Evolutionary conservation across 2,329 filamentous ascomycete species (phyloP).

Genomic region (Penicillium sp.): DNA sequence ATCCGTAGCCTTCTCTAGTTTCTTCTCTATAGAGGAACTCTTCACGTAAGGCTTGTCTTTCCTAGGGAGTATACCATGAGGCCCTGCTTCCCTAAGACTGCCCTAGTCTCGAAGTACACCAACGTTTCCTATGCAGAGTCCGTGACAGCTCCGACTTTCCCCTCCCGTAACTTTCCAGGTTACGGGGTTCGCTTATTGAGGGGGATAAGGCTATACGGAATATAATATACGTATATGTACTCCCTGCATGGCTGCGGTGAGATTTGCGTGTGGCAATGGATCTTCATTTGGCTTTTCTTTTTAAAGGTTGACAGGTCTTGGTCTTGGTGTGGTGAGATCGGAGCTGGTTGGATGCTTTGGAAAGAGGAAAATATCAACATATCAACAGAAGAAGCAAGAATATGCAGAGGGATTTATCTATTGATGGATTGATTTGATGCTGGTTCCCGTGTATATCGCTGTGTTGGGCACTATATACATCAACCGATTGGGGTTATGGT

Average conservation of each 20-base stretch:
- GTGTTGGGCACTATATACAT: not conserved
- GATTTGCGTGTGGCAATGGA: not conserved
- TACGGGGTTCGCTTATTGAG: conserved; percentile 15
- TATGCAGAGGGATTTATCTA: not conserved
- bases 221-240: not conserved
- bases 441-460: not conserved
- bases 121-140: not conserved
- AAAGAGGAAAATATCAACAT: not conserved
- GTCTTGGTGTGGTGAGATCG: not conserved
- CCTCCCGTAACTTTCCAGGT: conserved; percentile 19
- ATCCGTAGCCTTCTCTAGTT: too few relatives aligned
- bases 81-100: too few relatives aligned
- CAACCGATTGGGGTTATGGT: not conserved
- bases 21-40: too few relatives aligned
- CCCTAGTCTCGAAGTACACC: too few relatives aligned
- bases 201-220: not conserved
- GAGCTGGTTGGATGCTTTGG: not conserved
- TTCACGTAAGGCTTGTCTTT: too few relatives aligned
- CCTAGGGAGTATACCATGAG: too few relatives aligned
- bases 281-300: not conserved
- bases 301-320: not conserved
- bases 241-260: not conserved
- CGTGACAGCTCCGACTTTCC: conserved; percentile 9
- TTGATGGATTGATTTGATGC: not conserved
- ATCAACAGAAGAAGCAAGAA: not conserved